Evolutionary conservation across 768 basidiomycete species (phyloP), one percentile per base, ranked within the genome.

Genomic region (Dioszegia crocea): DNA sequence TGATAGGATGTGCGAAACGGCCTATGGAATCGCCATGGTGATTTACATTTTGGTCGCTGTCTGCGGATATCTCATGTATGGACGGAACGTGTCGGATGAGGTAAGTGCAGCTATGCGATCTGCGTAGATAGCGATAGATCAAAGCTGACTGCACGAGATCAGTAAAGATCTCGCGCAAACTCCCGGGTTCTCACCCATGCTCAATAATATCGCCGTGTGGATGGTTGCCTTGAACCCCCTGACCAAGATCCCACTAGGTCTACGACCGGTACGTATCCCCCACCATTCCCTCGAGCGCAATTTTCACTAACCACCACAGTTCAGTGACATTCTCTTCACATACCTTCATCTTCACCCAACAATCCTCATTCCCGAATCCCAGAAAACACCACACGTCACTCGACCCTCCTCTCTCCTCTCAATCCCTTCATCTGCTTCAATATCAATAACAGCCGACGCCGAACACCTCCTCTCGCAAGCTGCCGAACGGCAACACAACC

Each of bases 21-120:
- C 68, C 17, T 75, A 76, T 62, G 65, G 49, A 11, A 69, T 74
- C 33, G 68, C 70, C 3, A 67, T 76, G 56, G 57, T 56, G 11
- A 64, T 75, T 3, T 73, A 71, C 46, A 51, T 62, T 9, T 11
- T 65, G 12, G 70, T 76, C 8, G 66, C 68, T 2, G 59, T 67
- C 8, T 63, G 61, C 36, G 75, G 75, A 19, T 75, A 75, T 59
- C 43, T 75, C 16, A 76, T 76, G 75, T 76, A 70, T 52, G 75
- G 75, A 14, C 52, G 67, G 19, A 49, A 69, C 45, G 75, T 76
- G 14, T 70, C 68, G 2, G 75, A 71, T 43, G 70, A 75, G 66
- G 69, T 73, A n/a, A 59, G 66, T 41, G n/a, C 11, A 27, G 16
- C n/a, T n/a, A n/a, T n/a, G n/a, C n/a, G n/a, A n/a, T n/a, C n/a